A percentile compares a stretch with the other conserved stretches of the same genome.
These are phyloP conservation scores for Pseudogymnoascus destructans DNA, from an alignment of 2,329 filamentous ascomycete species.

Conservation along the genomic window DNA sequence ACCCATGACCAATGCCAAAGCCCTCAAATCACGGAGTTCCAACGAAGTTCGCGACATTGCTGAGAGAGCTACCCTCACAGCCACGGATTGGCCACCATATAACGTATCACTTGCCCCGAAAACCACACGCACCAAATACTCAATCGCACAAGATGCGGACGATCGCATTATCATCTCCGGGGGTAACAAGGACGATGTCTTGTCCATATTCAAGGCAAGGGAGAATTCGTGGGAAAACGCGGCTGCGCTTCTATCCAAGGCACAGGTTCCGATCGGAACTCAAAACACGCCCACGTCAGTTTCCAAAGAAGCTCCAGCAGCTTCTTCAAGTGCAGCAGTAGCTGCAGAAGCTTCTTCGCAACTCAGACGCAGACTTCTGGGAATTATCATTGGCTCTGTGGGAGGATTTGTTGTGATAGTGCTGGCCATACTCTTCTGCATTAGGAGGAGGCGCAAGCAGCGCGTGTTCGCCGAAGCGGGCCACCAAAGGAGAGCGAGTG, in stretches of 20 bases:
- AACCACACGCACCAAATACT: constrained; percentile 51
- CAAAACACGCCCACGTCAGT: constrained; percentile 17
- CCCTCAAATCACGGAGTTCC: constrained; percentile 25
- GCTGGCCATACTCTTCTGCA: constrained; percentile 48
- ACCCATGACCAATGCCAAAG: constrained; percentile 34
- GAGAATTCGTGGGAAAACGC: constrained; percentile 70
- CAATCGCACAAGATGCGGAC: constrained; percentile 49
- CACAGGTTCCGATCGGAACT: constrained; percentile 11
- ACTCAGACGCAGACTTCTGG: constrained; percentile 47
- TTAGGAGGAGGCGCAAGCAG: constrained; percentile 47
- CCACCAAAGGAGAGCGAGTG: constrained; percentile 33
- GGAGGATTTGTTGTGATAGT: constrained; percentile 47
- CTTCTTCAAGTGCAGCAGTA: constrained; percentile 24
- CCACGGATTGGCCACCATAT: constrained; percentile 62
- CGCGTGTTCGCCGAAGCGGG: constrained; percentile 37
- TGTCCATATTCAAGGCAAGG: constrained; percentile 65
- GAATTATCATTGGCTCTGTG: constrained; percentile 71
- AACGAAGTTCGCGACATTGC: not conserved
- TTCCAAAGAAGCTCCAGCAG: constrained; percentile 24
- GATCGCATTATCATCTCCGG: constrained; percentile 69
- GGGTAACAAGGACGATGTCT: constrained; percentile 50
- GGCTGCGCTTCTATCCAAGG: constrained; percentile 28
- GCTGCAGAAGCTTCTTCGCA: constrained; percentile 22
- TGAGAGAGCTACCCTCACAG: constrained; percentile 31
- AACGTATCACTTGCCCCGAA: constrained; percentile 61